A percentile compares a stretch with the other conserved stretches of the same genome.
Evolutionary conservation across 768 basidiomycete genomes (phyloP).

Genomic region (Podaxis sp.): DNA sequence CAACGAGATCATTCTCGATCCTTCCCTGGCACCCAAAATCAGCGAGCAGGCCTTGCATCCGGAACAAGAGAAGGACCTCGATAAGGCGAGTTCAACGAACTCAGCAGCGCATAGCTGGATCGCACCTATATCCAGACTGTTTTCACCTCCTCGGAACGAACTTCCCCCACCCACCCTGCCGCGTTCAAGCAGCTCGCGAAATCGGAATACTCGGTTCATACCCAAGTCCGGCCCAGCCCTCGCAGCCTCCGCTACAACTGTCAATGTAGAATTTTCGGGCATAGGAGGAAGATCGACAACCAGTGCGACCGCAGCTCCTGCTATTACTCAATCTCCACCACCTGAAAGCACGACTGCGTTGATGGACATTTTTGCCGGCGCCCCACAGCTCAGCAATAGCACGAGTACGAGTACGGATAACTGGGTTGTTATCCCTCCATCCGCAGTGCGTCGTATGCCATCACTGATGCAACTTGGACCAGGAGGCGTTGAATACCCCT

Average conservation of each 20-base stretch:
- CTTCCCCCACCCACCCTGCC: constrained; percentile 15
- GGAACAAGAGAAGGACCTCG: not conserved
- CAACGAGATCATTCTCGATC: constrained; percentile 91
- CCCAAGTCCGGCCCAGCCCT: constrained; percentile 86
- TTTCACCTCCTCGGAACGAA: constrained; percentile 35
- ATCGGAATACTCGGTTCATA: constrained; percentile 46
- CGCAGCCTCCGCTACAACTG: constrained; percentile 86
- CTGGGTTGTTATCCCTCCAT: constrained; percentile 69
- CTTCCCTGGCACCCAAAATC: constrained; percentile 67
- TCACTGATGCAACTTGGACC: constrained; percentile 15
- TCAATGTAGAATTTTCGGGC: constrained; percentile 94
- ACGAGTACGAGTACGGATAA: constrained; percentile 43
- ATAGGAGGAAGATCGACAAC: constrained; percentile 46
- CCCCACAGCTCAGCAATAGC: constrained; percentile 44
- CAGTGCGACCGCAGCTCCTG: constrained; percentile 32
- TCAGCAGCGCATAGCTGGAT: constrained; percentile 70
- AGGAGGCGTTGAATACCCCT: not conserved
- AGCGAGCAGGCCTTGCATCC: constrained; percentile 60
- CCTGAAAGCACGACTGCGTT: constrained; percentile 35
- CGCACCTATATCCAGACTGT: constrained; percentile 81
- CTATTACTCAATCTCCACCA: constrained; percentile 6
- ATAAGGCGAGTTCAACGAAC: constrained; percentile 45
- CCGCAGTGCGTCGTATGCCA: constrained; percentile 26
- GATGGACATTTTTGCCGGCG: constrained; percentile 93
- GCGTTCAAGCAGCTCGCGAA: constrained; percentile 25